Base-by-base conservation (phyloP, 2,329 filamentous ascomycete genomes). In the Domatiomyces catenatus region DNA sequence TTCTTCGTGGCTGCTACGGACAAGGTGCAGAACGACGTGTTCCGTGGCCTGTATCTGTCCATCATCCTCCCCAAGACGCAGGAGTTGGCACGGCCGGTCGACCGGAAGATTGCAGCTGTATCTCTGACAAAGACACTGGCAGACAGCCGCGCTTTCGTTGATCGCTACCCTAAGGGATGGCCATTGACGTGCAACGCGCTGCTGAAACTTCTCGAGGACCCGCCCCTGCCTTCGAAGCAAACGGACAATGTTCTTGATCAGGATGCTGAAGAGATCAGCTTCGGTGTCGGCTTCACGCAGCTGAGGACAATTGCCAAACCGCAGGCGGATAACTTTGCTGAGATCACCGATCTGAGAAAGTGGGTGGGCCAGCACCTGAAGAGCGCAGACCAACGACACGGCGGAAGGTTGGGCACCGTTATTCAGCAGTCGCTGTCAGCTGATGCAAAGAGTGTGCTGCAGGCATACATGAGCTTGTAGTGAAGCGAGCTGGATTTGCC, bases 241-340 rank as follows among this genome's bases (percentile, higher is more conserved):
- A 82, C 86, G 56, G 87, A 93, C 58, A 71, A 86, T 48, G 82
- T 94, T 56, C 78, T 80, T 8, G 92, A 96, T 64, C 82, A 87
- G 2, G 90, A 96, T 61, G 85, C 94, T 22, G 92, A 98, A 61
- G 92, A 98, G 64, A 81, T 95, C 58, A 83, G 86, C 24, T 98
- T 98, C 62, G 92, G 92, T 22, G 81, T 95, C 57, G 90, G 88
- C 7, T 98, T 94, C 69, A 96, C 92, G 0, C 83, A 86, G 28
- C 76, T 98, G 55, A 94, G 90, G 70, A 95, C 90, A 0, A 92
- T 90, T 71, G 86, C 83, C 65, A 81, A 81, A 52, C 72, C 79
- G 3, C 70, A 77, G 1, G 75, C 75, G 48, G 92, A 96, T 64
- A 84, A 89, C 18, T 96, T 88, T 72, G 84, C 89, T 0, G 84